Evolutionary conservation across 2,329 filamentous ascomycete genomes (phyloP).

Genomic region (Colletotrichum falcatum): DNA sequence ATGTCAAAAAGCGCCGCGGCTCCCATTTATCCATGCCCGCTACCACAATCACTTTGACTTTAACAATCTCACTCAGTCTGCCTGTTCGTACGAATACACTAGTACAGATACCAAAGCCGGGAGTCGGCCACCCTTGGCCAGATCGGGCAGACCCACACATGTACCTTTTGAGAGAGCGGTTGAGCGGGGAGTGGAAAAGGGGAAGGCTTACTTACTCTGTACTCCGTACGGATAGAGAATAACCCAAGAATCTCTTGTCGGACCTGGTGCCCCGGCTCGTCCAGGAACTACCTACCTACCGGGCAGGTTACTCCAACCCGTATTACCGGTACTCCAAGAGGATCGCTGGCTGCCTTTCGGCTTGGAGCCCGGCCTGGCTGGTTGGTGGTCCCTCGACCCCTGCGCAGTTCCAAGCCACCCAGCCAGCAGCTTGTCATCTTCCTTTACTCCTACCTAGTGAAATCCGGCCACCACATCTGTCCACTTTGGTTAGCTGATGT

Average conservation of each 20-base stretch:
- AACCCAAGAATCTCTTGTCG: slow-evolving; percentile 8
- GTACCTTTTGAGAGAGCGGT: slow-evolving; percentile 18
- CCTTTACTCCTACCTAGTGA: slow-evolving; percentile 3
- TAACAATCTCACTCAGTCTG: slow-evolving; percentile 14
- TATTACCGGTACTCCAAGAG: slow-evolving; percentile 16
- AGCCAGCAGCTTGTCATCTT: slow-evolving; percentile 23
- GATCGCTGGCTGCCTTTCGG: slow-evolving; percentile 13
- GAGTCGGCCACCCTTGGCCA: slow-evolving; percentile 18
- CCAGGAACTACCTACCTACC: slow-evolving; percentile 3
- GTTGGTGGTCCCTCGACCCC: slow-evolving; percentile 17
- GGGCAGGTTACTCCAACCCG: neutral
- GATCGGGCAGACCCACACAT: slow-evolving; percentile 30
- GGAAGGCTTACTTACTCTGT: too few relatives aligned
- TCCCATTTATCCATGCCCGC: slow-evolving; percentile 1
- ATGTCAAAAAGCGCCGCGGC: slow-evolving; percentile 16
- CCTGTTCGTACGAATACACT: too few relatives aligned
- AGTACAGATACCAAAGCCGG: slow-evolving; percentile 4
- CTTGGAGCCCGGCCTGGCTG: slow-evolving; percentile 14
- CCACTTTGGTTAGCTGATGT: neutral
- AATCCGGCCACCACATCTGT: slow-evolving; percentile 17
- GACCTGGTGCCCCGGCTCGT: slow-evolving; percentile 5
- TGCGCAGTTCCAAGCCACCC: slow-evolving; percentile 33
- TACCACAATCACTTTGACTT: slow-evolving; percentile 8
- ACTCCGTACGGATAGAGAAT: too few relatives aligned
- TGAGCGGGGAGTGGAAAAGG: slow-evolving; percentile 29